Evolutionary conservation across 23 red algal genomes (phyloP).

Genomic region (Pyropia haitanensis): DNA sequence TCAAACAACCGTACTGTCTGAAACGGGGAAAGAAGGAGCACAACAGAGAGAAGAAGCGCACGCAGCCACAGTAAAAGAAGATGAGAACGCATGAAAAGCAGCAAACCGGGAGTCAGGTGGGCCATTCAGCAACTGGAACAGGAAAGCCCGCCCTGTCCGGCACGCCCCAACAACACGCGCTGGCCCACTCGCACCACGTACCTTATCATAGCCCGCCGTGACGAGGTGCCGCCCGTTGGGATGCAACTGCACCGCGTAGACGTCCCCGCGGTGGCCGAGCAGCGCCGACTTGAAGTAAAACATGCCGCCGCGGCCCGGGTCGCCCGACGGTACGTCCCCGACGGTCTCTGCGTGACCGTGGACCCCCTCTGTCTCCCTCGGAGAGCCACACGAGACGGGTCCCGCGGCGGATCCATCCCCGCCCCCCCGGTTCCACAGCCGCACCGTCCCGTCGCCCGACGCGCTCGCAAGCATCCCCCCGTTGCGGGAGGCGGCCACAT

Average conservation of each 20-base stretch:
- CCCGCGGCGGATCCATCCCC: background rate
- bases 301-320: no score
- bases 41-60: background rate
- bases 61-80: background rate
- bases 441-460: conserved; percentile 71
- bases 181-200: background rate
- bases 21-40: no score
- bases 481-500: conserved; percentile 55
- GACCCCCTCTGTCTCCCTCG: no score
- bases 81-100: no score
- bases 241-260: conserved; percentile 88
- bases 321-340: no score
- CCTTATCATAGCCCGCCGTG: conserved; percentile 83
- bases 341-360: no score
- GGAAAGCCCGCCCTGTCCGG: no score
- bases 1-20: conserved; percentile 67
- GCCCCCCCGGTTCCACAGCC: conserved; percentile 56
- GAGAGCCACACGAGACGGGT: background rate
- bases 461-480: conserved; percentile 65
- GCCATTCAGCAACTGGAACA: no score
- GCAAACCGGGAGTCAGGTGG: no score
- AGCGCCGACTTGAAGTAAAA: no score
- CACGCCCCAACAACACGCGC: no score
- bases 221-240: conserved; percentile 62
- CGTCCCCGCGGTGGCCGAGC: conserved; percentile 23